Base-by-base conservation (phyloP, 1,139 yeast genomes). In the Pichia sp. region DNA sequence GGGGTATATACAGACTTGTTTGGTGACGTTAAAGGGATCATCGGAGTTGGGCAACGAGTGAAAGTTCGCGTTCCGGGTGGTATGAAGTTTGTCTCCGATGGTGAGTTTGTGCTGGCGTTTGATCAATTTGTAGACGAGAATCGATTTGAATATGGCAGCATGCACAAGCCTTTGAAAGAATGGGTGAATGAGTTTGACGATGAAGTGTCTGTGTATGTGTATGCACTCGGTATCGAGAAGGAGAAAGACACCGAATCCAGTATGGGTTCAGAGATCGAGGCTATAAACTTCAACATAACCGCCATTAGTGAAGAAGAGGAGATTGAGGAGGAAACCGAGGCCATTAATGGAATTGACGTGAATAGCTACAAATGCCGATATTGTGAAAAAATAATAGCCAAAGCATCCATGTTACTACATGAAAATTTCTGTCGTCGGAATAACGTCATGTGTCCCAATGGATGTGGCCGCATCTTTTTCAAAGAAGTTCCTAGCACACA, bases 381-480 rank as follows among this genome's bases (percentile, higher is more conserved):
- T 47, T 82, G 91, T 53, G 55, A 55, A 5, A 66, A 64, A 33
- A 28, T 16, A 1, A 66, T 82, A 0, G 60, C 70, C 0, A 38
- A 47, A 11, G 58, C 58, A 8, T 69, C 78, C 13, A 50, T 65
- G 18, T 48, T 59, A 3, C 63, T 79, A 40, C 93, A 81, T 53
- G 71, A 75, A 38, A 65, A 70, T 3, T 74, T 73, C 48, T 81
- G 93, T 50, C 52, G 54, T 20, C 60, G 85, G 31, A 76, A 79
- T 50, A 78, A 74, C 46, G 52, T 67, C 19, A 53, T 52, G 35
- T 80, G 85, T 55, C 50, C 62, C 0, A 42, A 55, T 6, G 67
- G 67, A 12, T 78, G 86, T 54, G 72, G 69, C 3, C 48, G 56
- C 38, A 60, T 72, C 3, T 78, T 75, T 48, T 52, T 64, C 7